Base-by-base conservation (phyloP, 1,284 basidiomycete genomes). In the Entoloma clypeatum region DNA sequence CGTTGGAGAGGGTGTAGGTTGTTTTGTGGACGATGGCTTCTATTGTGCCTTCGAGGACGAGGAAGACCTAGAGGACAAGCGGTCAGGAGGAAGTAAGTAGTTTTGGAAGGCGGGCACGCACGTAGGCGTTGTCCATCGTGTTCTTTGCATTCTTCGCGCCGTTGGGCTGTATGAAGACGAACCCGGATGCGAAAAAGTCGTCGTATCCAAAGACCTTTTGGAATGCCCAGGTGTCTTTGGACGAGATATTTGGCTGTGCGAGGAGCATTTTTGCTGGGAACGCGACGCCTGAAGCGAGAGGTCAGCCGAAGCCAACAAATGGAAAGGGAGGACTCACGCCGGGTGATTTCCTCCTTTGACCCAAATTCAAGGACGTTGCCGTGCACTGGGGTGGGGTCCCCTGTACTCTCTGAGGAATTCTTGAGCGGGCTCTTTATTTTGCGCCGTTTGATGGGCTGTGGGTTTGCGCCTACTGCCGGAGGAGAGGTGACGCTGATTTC, bases 121-220 rank as follows among this genome's bases (percentile, higher is more conserved):
- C 95, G 63, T 96, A 99, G 41, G 87, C 88, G 55, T 99, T 99
- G 59, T 98, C 95, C 59, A 89, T 92, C 5, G 91, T 83, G 30
- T 79, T 76, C 63, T 98, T 99, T 39, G 76, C 81, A 2, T 91
- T 89, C 64, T 99, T 99, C 48, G 77, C 71, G 16, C 78, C 77
- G 1, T 77, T 72, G 0, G 85, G 77, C 3, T 91, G 90, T 27
- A 99, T 85, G 36, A 80, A 71, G 24, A 98, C 71, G 41, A 92
- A 78, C 0, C 96, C 96, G 11, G 91, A 85, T 0, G 94, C 94
- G 54, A 96, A 82, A 58, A 91, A 94, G 35, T 90, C 82, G 35
- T 81, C 86, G 50, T 97, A 92, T n/a, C 84, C 82, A 60, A 96
- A 96, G n/a, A 95, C 77, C 64, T 95, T 96, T 59, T 96, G 86